These are phyloP conservation scores for Cyclospora cayetanensis DNA, from an alignment of 169 alveolate species.

Conservation along the genomic window DNA sequence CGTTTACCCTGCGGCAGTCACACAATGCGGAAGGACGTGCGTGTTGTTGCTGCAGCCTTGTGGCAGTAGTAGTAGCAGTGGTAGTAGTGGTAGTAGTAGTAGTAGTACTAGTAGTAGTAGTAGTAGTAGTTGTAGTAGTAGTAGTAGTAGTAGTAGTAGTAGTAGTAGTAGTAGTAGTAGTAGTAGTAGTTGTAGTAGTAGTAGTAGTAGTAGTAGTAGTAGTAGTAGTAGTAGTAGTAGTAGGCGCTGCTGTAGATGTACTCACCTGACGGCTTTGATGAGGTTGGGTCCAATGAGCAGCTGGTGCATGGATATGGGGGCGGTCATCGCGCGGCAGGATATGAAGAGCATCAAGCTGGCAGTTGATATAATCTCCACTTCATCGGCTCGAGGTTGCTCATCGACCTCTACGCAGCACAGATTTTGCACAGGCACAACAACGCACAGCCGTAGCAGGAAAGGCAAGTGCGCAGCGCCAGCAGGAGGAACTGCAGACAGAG, in stretches of 20 bases:
- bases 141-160: not conserved
- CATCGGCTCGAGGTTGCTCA: constrained; percentile 60
- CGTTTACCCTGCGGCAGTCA: constrained; percentile 12
- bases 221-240: not conserved
- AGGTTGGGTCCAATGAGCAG: constrained; percentile 78
- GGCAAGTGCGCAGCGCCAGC: not conserved
- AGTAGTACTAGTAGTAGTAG: not conserved
- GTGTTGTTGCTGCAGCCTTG: not conserved
- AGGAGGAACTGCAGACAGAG: not conserved
- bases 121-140: not conserved
- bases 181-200: not conserved
- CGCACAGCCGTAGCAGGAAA: not conserved
- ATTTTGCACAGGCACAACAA: not conserved
- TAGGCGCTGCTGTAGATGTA: too few species aligned
- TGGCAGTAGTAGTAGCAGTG: constrained; percentile 1
- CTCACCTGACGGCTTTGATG: constrained; percentile 74
- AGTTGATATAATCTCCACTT: not conserved
- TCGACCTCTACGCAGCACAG: not conserved
- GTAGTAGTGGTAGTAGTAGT: not conserved
- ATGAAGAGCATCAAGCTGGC: constrained; percentile 58
- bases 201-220: not conserved
- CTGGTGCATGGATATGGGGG: constrained; percentile 76
- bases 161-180: not conserved
- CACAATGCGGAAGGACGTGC: not conserved
- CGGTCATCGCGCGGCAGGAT: constrained; percentile 71